Conservation (phyloP, 768 basidiomycete genomes). For the Psilocybe azurescens region DNA sequence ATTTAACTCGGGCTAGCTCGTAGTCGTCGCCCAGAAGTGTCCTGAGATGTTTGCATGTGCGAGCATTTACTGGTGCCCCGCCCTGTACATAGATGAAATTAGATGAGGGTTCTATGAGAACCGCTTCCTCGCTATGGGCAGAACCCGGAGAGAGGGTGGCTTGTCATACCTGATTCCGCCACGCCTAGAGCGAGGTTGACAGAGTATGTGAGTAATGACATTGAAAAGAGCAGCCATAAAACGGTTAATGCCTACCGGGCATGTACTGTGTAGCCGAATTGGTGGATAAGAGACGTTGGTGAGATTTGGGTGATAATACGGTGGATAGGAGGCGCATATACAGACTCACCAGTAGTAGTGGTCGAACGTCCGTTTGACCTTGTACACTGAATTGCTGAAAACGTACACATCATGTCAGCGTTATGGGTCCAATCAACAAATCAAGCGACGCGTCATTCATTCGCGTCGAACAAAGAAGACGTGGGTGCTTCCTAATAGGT, state of each 20-base stretch:
- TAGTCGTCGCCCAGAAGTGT: constrained; percentile 50
- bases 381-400: constrained; percentile 45
- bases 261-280: constrained; percentile 25
- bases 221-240: constrained; percentile 7
- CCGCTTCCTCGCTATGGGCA: not conserved
- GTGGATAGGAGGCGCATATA: not conserved
- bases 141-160: not conserved
- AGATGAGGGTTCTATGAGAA: not conserved
- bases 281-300: not conserved
- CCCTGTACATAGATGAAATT: constrained; percentile 22
- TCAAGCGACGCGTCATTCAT: constrained; percentile 23
- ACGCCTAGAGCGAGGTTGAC: constrained; percentile 26
- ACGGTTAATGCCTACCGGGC: constrained; percentile 28
- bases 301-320: not conserved
- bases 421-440: constrained; percentile 10
- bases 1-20: constrained; percentile 47
- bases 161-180: constrained; percentile 31
- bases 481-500: not conserved
- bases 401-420: constrained; percentile 4
- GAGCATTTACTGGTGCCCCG: constrained; percentile 48
- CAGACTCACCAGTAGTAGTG: constrained; percentile 40
- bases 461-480: not conserved
- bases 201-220: constrained; percentile 3
- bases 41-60: constrained; percentile 54
- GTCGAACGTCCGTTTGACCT: constrained; percentile 47